Evolutionary conservation across 352 stramenopile genomes (phyloP), one percentile per base, ranked within the genome.

Genomic region (Globisporangium barbulae): DNA sequence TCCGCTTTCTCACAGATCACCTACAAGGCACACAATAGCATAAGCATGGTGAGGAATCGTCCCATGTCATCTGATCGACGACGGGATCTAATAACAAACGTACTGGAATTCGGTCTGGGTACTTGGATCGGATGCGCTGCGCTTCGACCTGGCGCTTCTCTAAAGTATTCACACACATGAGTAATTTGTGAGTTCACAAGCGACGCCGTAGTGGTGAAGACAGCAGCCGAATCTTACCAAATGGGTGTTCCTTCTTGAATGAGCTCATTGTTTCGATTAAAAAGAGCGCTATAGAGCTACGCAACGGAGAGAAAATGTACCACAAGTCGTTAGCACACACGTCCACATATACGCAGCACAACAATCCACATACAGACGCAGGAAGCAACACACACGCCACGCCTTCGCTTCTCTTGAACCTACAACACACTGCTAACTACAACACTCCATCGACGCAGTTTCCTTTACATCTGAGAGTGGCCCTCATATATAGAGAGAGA

Each of bases 131-230:
- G 65, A 99, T 99, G 63, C 97, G 93, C 78, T 99, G 94, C 50
- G 97, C 96, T 76, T 99, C 98, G 17, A 91, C 94, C 75, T 98
- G 97, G 58, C 97, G 92, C 83, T 99, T 98, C 77, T 99, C 97
- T 94, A 64, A 28, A 28, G 44, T 68, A 5, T 68, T 22, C 37
- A 60, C 3, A 28, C 30, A 49, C 5, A 47, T 4, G n/a, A 10
- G 12, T 42, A 10, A 21, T 65, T 22, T 21, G 5, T 15, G 42
- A 22, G 17, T 21, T 48, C 42, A 21, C 19, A 48, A 3, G 17
- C 21, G 42, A 42, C 37, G 37, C 10, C 42, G 5, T 22, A 15
- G 13, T 10, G 42, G 3, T 22, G 17, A 21, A 42, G 9, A 28
- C 25, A 39, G n/a, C 28, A 56, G 1, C 4, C 5, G 30, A 28